Evolutionary conservation across 2,329 filamentous ascomycete genomes (phyloP).

Genomic region (Graphilbum sp.): DNA sequence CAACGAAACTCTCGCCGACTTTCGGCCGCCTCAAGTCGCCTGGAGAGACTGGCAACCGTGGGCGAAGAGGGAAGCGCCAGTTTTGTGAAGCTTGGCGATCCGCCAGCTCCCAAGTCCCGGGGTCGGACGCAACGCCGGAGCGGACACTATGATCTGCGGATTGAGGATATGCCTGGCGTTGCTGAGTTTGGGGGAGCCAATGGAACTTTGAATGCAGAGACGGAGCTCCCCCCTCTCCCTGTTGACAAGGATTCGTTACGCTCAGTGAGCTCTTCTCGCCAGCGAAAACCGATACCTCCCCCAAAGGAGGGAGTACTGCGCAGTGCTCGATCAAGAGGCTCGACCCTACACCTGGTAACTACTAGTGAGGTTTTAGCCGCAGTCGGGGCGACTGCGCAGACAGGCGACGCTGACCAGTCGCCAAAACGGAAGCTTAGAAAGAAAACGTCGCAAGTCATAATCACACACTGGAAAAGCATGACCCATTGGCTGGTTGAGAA

Average conservation of each 20-base stretch:
- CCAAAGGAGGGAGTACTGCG: conserved; percentile 64
- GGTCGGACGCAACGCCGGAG: conserved; percentile 67
- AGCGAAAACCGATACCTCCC: conserved; percentile 60
- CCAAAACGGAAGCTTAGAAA: conserved; percentile 33
- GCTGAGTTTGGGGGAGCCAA: conserved; percentile 22
- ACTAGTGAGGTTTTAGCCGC: conserved; percentile 39
- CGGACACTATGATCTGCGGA: conserved; percentile 44
- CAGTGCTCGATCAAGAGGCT: conserved; percentile 59
- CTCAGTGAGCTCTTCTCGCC: conserved; percentile 60
- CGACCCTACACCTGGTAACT: conserved; percentile 73
- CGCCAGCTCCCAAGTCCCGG: conserved; percentile 45
- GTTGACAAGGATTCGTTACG: conserved; percentile 65
- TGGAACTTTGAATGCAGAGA: conserved; percentile 16
- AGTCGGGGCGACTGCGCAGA: too few species aligned
- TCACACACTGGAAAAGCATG: conserved; percentile 47
- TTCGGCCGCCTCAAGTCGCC: conserved; percentile 75
- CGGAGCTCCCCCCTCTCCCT: conserved; percentile 44
- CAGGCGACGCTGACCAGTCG: too few species aligned
- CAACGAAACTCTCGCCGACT: conserved; percentile 63
- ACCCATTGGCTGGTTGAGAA: conserved; percentile 47
- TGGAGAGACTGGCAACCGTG: conserved; percentile 68
- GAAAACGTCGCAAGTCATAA: conserved; percentile 40
- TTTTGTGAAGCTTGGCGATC: conserved; percentile 25
- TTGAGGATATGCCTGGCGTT: conserved; percentile 62
- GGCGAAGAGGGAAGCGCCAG: conserved; percentile 50